phyloP scores from a whole-genome alignment of 495 filamentous ascomycete species.

The Jackrogersella multiformis region DNA sequence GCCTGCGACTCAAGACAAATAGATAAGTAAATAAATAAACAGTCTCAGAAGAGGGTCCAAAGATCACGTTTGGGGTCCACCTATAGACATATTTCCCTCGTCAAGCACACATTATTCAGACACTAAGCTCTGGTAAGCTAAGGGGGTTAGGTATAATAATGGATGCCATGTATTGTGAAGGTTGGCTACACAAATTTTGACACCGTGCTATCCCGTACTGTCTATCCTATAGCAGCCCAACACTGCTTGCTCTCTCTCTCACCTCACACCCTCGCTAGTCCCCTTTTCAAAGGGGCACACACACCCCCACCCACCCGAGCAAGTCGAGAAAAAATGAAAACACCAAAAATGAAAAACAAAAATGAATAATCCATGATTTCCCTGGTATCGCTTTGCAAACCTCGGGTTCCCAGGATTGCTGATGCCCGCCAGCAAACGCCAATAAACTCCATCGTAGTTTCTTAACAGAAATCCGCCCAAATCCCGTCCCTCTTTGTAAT shows the following conservation, averaged over 20 bases:
- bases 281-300: conserved; percentile 26
- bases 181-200: conserved; percentile 42
- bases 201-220: conserved; percentile 21
- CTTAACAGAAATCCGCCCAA: conserved; percentile 35
- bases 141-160: conserved; percentile 4
- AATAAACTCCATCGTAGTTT: conserved; percentile 46
- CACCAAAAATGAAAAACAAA: conserved; percentile 14
- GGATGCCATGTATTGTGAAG: conserved; percentile 35
- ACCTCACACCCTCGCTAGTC: conserved; percentile 1
- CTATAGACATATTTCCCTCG: conserved; percentile 9
- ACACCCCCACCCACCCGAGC: neutral
- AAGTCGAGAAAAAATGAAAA: neutral
- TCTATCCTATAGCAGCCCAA: conserved; percentile 23
- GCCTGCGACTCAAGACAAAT: conserved; percentile 27
- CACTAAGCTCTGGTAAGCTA: conserved; percentile 18
- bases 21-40: conserved; percentile 40
- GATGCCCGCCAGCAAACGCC: conserved; percentile 49
- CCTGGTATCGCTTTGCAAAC: conserved; percentile 41
- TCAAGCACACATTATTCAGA: conserved; percentile 21
- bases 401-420: conserved; percentile 32
- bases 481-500: conserved; percentile 33
- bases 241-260: conserved; percentile 16
- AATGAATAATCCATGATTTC: conserved; percentile 26
- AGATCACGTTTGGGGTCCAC: conserved; percentile 8
- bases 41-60: conserved; percentile 1